These are phyloP conservation scores for Boletales sp. DNA, from an alignment of 768 basidiomycete genomes.

Conservation along the genomic window DNA sequence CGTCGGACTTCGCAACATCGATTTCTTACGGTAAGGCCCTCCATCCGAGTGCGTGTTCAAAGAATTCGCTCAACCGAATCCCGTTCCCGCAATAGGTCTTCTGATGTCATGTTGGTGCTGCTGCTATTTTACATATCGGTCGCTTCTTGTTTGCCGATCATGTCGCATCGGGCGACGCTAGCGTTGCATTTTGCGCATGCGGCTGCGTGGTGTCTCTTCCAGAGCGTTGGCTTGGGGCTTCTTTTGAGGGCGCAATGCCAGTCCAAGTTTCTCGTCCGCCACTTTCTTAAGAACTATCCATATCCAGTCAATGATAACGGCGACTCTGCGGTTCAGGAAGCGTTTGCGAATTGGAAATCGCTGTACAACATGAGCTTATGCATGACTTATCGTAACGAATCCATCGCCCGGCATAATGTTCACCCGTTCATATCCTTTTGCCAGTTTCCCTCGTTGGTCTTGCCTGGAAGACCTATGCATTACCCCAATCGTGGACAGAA, in stretches of 20 bases:
- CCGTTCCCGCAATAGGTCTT: constrained; percentile 50
- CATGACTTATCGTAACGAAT: constrained; percentile 83
- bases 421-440: neutral
- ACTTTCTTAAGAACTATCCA: constrained; percentile 93
- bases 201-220: constrained; percentile 79
- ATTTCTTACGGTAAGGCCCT: constrained; percentile 72
- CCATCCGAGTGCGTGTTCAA: neutral
- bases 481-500: constrained; percentile 82
- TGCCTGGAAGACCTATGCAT: constrained; percentile 85
- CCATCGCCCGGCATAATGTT: neutral
- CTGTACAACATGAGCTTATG: constrained; percentile 89
- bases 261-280: constrained; percentile 85
- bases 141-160: constrained; percentile 54
- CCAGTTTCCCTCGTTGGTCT: constrained; percentile 82
- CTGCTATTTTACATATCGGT: constrained; percentile 65
- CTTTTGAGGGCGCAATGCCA: constrained; percentile 82
- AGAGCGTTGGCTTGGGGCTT: constrained; percentile 83
- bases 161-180: constrained; percentile 50
- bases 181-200: constrained; percentile 79
- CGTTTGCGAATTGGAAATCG: constrained; percentile 93
- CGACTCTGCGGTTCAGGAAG: constrained; percentile 82
- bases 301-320: constrained; percentile 70
- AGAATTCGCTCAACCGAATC: constrained; percentile 21
- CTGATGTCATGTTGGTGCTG: constrained; percentile 78
- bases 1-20: constrained; percentile 76